These are phyloP conservation scores for Sporothrix dimorphospora DNA, from an alignment of 2,329 filamentous ascomycete species.

Conservation along the genomic window DNA sequence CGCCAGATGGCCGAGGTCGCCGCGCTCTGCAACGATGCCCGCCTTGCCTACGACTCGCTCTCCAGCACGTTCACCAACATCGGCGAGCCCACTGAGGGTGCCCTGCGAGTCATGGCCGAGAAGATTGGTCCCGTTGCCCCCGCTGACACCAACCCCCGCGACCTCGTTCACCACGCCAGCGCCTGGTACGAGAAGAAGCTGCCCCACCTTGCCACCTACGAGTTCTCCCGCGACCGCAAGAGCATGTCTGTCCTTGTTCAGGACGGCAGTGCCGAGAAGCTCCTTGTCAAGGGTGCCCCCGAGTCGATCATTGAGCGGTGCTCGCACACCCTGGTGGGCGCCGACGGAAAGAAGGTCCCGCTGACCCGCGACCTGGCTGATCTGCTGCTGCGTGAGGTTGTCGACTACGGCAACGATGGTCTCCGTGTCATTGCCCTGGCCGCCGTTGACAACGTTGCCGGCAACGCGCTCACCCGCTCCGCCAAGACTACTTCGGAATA, in stretches of 20 bases:
- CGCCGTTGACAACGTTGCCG: slow-evolving; percentile 73
- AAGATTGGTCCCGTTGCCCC: slow-evolving; percentile 86
- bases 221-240: slow-evolving; percentile 97
- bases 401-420: slow-evolving; percentile 88
- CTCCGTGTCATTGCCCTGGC: slow-evolving; percentile 94
- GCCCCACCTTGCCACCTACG: slow-evolving; percentile 81
- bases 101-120: slow-evolving; percentile 85
- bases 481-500: slow-evolving; percentile 88
- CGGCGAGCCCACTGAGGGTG: slow-evolving; percentile 94
- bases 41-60: slow-evolving; percentile 78
- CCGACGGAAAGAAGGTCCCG: slow-evolving; percentile 74
- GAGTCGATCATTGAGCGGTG: slow-evolving; percentile 94
- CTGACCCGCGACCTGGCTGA: slow-evolving; percentile 70
- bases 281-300: slow-evolving; percentile 94
- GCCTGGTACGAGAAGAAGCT: slow-evolving; percentile 78
- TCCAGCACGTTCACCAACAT: slow-evolving; percentile 76
- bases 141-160: slow-evolving; percentile 53
- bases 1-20: slow-evolving; percentile 74
- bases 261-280: slow-evolving; percentile 67
- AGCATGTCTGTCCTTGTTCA: slow-evolving; percentile 97
- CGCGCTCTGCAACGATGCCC: slow-evolving; percentile 86
- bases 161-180: slow-evolving; percentile 80
- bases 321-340: slow-evolving; percentile 76
- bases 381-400: slow-evolving; percentile 76
- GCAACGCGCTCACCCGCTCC: slow-evolving; percentile 68